Evolutionary conservation across 163 green algal species (phyloP).

Genomic region (Picocystis sp.): DNA sequence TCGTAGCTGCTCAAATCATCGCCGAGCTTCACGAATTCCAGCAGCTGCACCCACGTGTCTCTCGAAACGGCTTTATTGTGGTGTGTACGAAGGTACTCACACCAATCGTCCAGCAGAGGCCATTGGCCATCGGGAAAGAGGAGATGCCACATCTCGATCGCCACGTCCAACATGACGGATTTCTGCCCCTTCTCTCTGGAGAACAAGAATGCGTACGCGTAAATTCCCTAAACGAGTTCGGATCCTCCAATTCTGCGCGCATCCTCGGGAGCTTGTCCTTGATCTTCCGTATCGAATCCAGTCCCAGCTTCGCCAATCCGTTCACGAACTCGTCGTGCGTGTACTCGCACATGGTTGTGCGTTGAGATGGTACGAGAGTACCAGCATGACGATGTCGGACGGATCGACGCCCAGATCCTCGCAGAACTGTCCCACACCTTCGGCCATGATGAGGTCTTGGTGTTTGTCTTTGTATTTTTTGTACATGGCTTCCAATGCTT

Average conservation of each 20-base stretch:
- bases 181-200: constrained; percentile 65
- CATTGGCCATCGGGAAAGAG: constrained; percentile 41
- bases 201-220: constrained; percentile 77
- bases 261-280: constrained; percentile 43
- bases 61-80: constrained; percentile 50
- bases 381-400: constrained; percentile 44
- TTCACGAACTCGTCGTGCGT: constrained; percentile 46
- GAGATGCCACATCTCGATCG: constrained; percentile 66
- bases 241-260: constrained; percentile 37
- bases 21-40: constrained; percentile 58
- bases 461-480: constrained; percentile 31
- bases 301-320: constrained; percentile 53
- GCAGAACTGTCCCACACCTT: constrained; percentile 47
- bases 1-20: constrained; percentile 78
- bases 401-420: constrained; percentile 41
- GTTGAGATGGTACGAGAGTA: constrained; percentile 58
- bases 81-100: constrained; percentile 53
- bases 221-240: constrained; percentile 66
- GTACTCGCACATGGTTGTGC: constrained; percentile 75
- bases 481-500: constrained; percentile 25
- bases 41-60: constrained; percentile 84
- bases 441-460: constrained; percentile 38
- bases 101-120: constrained; percentile 65
- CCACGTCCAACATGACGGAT: constrained; percentile 72
- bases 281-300: constrained; percentile 57